These are phyloP conservation scores for Cercospora brassicicola DNA, from an alignment of 2,329 filamentous ascomycete genomes.

Conservation along the genomic window DNA sequence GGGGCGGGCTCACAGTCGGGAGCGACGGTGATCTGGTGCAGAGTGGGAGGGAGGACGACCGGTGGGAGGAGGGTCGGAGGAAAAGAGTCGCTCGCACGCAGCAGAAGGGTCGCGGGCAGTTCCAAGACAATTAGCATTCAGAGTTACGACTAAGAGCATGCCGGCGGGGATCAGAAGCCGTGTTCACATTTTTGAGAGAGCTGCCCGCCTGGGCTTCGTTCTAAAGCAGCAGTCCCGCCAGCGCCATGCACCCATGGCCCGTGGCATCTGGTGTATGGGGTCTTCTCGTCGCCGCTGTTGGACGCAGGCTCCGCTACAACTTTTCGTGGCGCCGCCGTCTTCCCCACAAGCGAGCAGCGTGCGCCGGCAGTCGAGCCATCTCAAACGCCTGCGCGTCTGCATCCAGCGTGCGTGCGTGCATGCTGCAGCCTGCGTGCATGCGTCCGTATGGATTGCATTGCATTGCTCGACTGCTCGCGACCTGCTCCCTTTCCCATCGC, in stretches of 20 bases:
- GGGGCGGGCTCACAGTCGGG: background rate
- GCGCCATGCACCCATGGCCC: background rate
- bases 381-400: background rate
- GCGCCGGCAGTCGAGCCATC: background rate
- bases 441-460: background rate
- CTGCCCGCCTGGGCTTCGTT: background rate
- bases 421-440: background rate
- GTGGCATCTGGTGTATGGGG: background rate
- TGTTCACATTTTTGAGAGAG: slow-evolving; percentile 9
- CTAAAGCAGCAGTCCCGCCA: background rate
- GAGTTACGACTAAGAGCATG: slow-evolving; percentile 8
- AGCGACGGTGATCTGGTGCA: background rate
- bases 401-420: background rate
- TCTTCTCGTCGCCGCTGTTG: background rate
- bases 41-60: background rate
- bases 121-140: slow-evolving; percentile 14
- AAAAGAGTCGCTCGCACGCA: background rate
- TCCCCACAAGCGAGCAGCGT: slow-evolving; percentile 2
- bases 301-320: background rate
- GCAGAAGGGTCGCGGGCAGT: slow-evolving; percentile 1
- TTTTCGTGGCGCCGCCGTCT: background rate
- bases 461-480: background rate
- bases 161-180: slow-evolving; percentile 8
- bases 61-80: background rate
- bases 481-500: background rate